These are phyloP conservation scores for Pleomassaria siparia DNA, from an alignment of 2,329 filamentous ascomycete genomes.

Conservation along the genomic window DNA sequence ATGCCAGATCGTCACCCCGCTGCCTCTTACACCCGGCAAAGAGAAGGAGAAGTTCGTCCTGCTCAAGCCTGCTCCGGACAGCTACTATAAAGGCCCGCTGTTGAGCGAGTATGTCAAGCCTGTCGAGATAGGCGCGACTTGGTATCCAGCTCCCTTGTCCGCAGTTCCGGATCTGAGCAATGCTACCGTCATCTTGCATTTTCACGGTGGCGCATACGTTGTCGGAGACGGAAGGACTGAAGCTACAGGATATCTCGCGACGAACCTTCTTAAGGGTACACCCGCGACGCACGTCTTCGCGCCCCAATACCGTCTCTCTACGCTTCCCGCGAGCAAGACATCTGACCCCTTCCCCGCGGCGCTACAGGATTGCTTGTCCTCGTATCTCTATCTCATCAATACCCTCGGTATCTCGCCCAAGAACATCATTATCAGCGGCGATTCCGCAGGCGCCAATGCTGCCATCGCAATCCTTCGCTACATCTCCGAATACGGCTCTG, in stretches of 20 bases:
- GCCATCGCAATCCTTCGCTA: conserved; percentile 51
- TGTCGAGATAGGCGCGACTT: conserved; percentile 44
- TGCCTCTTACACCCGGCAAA: conserved; percentile 37
- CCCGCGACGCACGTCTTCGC: conserved; percentile 45
- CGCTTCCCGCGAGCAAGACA: conserved; percentile 36
- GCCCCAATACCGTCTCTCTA: conserved; percentile 53
- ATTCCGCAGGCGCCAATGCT: conserved; percentile 54
- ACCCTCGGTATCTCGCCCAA: conserved; percentile 42
- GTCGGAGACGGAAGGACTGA: conserved; percentile 45
- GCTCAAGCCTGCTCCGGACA: conserved; percentile 23
- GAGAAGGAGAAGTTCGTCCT: conserved; percentile 45
- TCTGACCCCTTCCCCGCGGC: conserved; percentile 54
- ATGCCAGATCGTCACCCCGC: conserved; percentile 30
- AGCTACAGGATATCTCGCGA: conserved; percentile 33
- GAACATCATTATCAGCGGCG: conserved; percentile 51
- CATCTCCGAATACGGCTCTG: conserved; percentile 43
- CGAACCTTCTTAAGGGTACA: conserved; percentile 40
- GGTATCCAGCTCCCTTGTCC: conserved; percentile 41
- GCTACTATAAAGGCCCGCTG: conserved; percentile 35
- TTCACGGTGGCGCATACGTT: conserved; percentile 55
- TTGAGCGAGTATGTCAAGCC: conserved; percentile 40
- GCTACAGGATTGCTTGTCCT: conserved; percentile 52
- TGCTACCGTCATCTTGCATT: conserved; percentile 47
- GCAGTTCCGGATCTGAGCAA: conserved; percentile 13
- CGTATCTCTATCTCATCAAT: conserved; percentile 50